Evolutionary conservation across 108 stramenopile species (phyloP), one percentile per base, ranked within the genome.

Genomic region (Fistulifera solaris): DNA sequence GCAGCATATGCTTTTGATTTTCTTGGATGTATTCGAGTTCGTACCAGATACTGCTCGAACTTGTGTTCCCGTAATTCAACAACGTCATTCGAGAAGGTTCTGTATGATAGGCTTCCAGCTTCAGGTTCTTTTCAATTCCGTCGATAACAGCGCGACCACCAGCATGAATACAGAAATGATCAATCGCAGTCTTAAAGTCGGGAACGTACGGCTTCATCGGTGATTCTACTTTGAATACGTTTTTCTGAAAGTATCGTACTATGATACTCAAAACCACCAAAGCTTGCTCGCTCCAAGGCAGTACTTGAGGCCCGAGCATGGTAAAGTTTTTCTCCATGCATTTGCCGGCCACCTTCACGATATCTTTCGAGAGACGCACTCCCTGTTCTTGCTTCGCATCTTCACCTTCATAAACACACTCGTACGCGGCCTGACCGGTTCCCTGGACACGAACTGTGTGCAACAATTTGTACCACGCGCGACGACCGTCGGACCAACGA

Each of bases 141-240:
- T 96, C 95, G 70, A 96, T 94, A 14, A 94, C 95, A 27, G 94
- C 94, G 22, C 96, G 74, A 38, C 96, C 96, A 26, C 97, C 97
- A 40, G 97, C 97, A 71, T 98, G 97, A 59, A 98, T 93, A 59
- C 97, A 98, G 62, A 95, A 98, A 66, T 96, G 93, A 58, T 98
- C 94, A 69, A 98, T 94, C 28, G 94, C 93, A 18, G 88, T 62
- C 77, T 94, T 96, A 76, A 98, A 98, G 70, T 98, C 94, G 18
- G 97, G 97, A 11, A 96, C 87, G 59, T 98, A 98, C 19, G 85
- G 83, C 22, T 69, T 49, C n/a, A 52, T 49, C 40, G 52, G 49
- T 27, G 24, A 31, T 17, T 85, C 58, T 13, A 54, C 40, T 48
- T 80, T 80, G 19, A 58, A 66, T 7, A 82, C 15, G 18, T 46